Evolutionary conservation across 2,329 filamentous ascomycete species (phyloP).

Genomic region (Arthrinium phaeospermum): DNA sequence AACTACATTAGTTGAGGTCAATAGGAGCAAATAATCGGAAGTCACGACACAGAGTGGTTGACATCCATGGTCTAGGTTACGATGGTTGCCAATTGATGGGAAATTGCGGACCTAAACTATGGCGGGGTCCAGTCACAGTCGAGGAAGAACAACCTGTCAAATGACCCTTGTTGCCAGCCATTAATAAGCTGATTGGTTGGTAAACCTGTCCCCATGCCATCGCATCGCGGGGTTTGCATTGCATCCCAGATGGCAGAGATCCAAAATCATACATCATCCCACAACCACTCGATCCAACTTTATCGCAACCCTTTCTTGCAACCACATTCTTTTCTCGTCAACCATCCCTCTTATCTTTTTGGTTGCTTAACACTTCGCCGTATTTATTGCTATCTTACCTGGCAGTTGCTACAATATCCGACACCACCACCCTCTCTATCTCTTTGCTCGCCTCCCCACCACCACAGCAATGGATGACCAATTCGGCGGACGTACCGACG

Average conservation of each 20-base stretch:
- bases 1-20: too few relatives aligned
- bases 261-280: neutral
- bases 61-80: neutral
- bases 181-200: neutral
- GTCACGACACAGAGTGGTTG: neutral
- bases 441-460: neutral
- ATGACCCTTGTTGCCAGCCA: neutral
- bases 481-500: conserved; percentile 65
- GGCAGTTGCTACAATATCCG: neutral
- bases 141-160: neutral
- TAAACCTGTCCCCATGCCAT: neutral
- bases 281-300: neutral
- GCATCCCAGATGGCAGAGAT: neutral
- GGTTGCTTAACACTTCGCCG: neutral
- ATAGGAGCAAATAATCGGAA: neutral
- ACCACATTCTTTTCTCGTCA: neutral
- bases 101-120: neutral
- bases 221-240: conserved; percentile 15
- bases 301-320: neutral
- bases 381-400: neutral
- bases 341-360: neutral
- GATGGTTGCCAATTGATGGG: neutral
- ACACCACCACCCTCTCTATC: neutral
- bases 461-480: conserved; percentile 54
- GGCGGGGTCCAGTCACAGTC: neutral